Conservation (phyloP, 495 filamentous ascomycete genomes). For the Clavariopsis aquatica region DNA sequence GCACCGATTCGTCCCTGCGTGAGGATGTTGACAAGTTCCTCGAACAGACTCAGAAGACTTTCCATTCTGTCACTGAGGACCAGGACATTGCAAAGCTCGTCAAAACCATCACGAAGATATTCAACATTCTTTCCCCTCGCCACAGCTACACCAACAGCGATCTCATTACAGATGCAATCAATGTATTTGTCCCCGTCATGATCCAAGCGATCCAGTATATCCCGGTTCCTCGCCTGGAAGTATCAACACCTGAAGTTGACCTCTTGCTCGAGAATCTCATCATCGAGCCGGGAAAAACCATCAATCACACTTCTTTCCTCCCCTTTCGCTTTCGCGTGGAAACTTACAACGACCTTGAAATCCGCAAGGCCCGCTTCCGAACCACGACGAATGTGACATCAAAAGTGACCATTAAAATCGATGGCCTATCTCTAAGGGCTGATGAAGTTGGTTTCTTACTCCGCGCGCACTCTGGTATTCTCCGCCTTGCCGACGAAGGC, state of each 20-base stretch:
- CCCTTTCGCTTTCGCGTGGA: slow-evolving; percentile 79
- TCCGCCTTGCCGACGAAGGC: slow-evolving; percentile 74
- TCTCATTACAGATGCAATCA: slow-evolving; percentile 69
- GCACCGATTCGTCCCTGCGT: slow-evolving; percentile 64
- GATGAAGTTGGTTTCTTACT: slow-evolving; percentile 83
- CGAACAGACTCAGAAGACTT: slow-evolving; percentile 64
- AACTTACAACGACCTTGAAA: slow-evolving; percentile 81
- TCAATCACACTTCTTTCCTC: slow-evolving; percentile 86
- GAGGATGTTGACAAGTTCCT: slow-evolving; percentile 75
- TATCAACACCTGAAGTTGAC: slow-evolving; percentile 79
- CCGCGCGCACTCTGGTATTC: slow-evolving; percentile 64
- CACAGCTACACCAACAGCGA: slow-evolving; percentile 62
- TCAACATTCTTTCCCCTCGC: slow-evolving; percentile 63
- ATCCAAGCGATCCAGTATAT: slow-evolving; percentile 78
- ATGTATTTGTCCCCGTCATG: slow-evolving; percentile 77
- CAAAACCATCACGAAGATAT: slow-evolving; percentile 63
- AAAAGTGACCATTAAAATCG: slow-evolving; percentile 71
- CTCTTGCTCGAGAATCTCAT: slow-evolving; percentile 88
- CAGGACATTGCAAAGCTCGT: slow-evolving; percentile 67
- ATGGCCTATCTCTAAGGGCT: slow-evolving; percentile 78
- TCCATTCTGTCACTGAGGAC: slow-evolving; percentile 69
- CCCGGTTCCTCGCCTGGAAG: slow-evolving; percentile 82
- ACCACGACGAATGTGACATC: slow-evolving; percentile 67
- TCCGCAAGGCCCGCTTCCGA: slow-evolving; percentile 74
- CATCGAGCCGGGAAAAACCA: slow-evolving; percentile 80